phyloP scores from a whole-genome alignment of 2,329 filamentous ascomycete genomes.

The Curvularia lunata region DNA sequence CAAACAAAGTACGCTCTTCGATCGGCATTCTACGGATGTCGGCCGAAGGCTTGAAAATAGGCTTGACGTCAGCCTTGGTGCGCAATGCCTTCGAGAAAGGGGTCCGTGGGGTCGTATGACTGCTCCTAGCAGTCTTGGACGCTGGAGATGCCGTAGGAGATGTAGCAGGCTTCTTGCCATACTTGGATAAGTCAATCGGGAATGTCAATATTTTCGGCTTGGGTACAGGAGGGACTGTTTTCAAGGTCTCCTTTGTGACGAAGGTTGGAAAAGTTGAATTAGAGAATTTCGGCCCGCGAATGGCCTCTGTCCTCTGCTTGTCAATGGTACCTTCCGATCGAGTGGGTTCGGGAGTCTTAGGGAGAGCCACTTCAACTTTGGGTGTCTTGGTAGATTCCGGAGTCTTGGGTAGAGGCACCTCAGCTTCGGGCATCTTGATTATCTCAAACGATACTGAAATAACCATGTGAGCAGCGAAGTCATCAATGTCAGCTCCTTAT shows the following conservation, averaged over 20 bases:
- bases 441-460: not conserved
- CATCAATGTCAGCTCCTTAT: not conserved
- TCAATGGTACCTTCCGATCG: not conserved
- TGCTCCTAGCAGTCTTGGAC: not conserved
- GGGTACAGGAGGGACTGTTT: slow-evolving; percentile 24
- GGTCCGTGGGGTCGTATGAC: slow-evolving; percentile 1
- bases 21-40: slow-evolving; percentile 34
- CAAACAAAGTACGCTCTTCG: slow-evolving; percentile 28
- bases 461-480: not conserved
- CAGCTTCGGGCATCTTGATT: not conserved
- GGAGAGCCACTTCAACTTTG: not conserved
- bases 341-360: not conserved
- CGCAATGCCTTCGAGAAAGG: not conserved
- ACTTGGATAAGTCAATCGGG: slow-evolving; percentile 31
- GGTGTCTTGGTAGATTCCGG: not conserved
- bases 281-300: slow-evolving; percentile 4
- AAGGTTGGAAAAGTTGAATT: slow-evolving; percentile 16
- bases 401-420: not conserved
- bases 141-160: not conserved
- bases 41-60: slow-evolving; percentile 14
- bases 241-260: slow-evolving; percentile 27
- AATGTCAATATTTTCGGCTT: slow-evolving; percentile 31
- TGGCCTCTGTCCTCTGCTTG: not conserved
- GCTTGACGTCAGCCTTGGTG: slow-evolving; percentile 14
- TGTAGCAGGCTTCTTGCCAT: slow-evolving; percentile 19